Percentiles rank a stretch among this genome's conserved stretches.
Conservation (phyloP, 192 early-diverging fungal genomes). For the Podila minutissima region DNA sequence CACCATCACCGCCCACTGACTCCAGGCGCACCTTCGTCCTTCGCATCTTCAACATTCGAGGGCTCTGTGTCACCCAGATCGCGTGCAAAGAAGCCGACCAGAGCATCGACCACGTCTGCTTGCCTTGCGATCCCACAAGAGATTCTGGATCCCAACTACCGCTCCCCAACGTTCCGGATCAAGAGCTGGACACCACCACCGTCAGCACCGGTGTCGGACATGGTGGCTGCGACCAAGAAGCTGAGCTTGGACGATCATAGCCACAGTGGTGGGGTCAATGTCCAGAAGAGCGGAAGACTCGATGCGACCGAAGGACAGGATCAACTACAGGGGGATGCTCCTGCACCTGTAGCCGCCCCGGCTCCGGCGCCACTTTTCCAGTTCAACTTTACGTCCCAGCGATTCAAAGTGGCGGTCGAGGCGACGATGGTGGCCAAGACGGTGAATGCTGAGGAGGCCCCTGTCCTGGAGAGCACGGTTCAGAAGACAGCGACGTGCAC, state of each 20-base stretch:
- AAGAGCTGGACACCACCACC: slow-evolving; percentile 43
- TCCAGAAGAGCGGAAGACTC: background rate
- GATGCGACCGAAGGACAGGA: background rate
- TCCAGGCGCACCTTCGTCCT: background rate
- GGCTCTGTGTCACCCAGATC: background rate
- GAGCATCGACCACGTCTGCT: background rate
- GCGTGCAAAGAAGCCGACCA: slow-evolving; percentile 5
- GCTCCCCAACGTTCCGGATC: slow-evolving; percentile 38
- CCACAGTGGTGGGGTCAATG: background rate
- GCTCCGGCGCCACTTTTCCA: slow-evolving; percentile 3
- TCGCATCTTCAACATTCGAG: background rate
- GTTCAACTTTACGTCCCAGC: slow-evolving; percentile 44
- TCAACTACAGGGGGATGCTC: no score
- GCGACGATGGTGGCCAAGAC: background rate
- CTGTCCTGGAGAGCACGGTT: no score
- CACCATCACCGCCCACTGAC: background rate
- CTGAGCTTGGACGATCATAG: no score
- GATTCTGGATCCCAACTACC: slow-evolving; percentile 41
- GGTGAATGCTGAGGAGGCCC: no score
- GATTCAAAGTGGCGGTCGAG: slow-evolving; percentile 30
- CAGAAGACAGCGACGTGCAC: background rate
- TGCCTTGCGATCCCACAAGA: slow-evolving; percentile 43
- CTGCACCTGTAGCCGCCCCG: no score
- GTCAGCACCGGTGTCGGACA: background rate
- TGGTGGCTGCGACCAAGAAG: background rate